Conservation (phyloP, 306 rosid species). For the Mimosa pudica region DNA sequence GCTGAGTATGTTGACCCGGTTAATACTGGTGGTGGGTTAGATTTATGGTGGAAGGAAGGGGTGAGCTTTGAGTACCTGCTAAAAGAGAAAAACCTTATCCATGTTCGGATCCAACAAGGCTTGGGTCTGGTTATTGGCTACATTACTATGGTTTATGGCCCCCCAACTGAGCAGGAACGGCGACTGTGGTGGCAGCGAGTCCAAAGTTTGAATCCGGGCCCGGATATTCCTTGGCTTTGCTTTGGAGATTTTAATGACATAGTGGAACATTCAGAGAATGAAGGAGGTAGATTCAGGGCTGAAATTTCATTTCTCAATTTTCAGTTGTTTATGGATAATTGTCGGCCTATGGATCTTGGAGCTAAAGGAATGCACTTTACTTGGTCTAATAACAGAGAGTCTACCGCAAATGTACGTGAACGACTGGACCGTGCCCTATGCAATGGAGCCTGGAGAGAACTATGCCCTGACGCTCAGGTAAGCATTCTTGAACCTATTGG, state of each 20-base stretch:
- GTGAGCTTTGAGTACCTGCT: background rate
- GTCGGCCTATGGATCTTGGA: background rate
- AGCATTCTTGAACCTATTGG: background rate
- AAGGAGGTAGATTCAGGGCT: background rate
- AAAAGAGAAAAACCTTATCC: background rate
- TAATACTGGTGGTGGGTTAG: background rate
- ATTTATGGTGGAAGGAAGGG: background rate
- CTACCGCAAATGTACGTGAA: background rate
- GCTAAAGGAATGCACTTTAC: background rate
- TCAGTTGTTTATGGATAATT: fast-evolving
- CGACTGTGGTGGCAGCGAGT: background rate
- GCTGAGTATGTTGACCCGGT: background rate
- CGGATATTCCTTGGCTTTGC: background rate
- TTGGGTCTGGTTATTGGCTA: too few species aligned
- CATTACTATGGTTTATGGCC: background rate
- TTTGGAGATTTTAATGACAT: background rate
- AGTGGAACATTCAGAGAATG: too few species aligned
- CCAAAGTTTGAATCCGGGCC: background rate
- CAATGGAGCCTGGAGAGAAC: background rate
- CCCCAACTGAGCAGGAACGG: background rate
- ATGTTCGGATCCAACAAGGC: too few species aligned
- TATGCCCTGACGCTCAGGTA: background rate
- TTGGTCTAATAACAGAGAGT: background rate
- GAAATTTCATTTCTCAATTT: background rate
- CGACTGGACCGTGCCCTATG: background rate